Conservation (phyloP, 1,139 yeast species). For the Geotrichum aggregatum region DNA sequence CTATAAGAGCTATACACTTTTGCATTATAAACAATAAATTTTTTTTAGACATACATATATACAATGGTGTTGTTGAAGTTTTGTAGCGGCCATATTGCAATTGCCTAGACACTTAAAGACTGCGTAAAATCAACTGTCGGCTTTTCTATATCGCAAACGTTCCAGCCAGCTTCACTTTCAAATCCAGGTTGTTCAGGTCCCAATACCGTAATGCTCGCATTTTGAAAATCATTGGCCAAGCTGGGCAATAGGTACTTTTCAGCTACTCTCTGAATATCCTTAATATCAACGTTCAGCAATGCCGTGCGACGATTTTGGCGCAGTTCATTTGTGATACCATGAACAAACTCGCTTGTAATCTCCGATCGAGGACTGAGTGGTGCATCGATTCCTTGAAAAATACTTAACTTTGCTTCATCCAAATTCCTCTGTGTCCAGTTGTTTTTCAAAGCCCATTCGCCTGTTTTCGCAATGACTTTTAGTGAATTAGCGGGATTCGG, state of each 20-base stretch:
- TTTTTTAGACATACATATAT: background rate
- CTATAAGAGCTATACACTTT: slow-evolving; percentile 42
- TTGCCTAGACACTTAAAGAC: background rate
- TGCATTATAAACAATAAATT: background rate
- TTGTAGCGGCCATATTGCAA: too few relatives aligned
- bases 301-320: slow-evolving; percentile 74
- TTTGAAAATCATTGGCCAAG: slow-evolving; percentile 25
- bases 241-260: slow-evolving; percentile 51
- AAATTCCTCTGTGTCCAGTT: slow-evolving; percentile 58
- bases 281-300: slow-evolving; percentile 58
- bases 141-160: slow-evolving; percentile 26
- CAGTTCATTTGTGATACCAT: slow-evolving; percentile 73
- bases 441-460: slow-evolving; percentile 51
- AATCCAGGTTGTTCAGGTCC: slow-evolving; percentile 46
- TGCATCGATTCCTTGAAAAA: slow-evolving; percentile 89
- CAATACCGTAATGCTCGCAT: slow-evolving; percentile 46
- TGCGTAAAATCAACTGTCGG: background rate
- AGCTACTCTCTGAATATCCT: slow-evolving; percentile 61
- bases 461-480: slow-evolving; percentile 56
- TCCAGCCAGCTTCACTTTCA: slow-evolving; percentile 41
- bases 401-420: slow-evolving; percentile 82
- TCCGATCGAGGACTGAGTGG: slow-evolving; percentile 80
- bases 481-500: slow-evolving; percentile 78
- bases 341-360: slow-evolving; percentile 61
- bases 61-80: background rate